These are phyloP conservation scores for Ophiognomonia clavigignenti-juglandacearum DNA, from an alignment of 2,329 filamentous ascomycete genomes.

Conservation along the genomic window DNA sequence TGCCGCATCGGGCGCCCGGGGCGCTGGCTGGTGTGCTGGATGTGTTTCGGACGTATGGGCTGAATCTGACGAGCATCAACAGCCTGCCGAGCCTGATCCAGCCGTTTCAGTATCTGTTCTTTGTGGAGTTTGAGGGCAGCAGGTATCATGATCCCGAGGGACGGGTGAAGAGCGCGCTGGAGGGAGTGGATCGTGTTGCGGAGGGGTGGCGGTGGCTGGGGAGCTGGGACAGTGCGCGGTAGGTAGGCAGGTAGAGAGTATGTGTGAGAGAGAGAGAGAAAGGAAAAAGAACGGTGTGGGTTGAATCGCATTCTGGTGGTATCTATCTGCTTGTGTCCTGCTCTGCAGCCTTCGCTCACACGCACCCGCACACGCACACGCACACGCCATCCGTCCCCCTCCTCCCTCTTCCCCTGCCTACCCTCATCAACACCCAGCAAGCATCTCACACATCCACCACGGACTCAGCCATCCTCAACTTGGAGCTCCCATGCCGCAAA, in stretches of 20 bases:
- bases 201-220: slow-evolving; percentile 64
- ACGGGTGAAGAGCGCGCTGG: slow-evolving; percentile 56
- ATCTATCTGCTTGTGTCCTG: too few species aligned
- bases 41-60: slow-evolving; percentile 65
- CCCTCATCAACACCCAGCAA: neutral
- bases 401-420: neutral
- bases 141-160: slow-evolving; percentile 46
- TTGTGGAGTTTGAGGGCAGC: slow-evolving; percentile 80
- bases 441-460: neutral
- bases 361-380: too few species aligned
- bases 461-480: slow-evolving; percentile 1
- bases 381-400: neutral
- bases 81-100: slow-evolving; percentile 70
- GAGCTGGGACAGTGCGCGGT: slow-evolving; percentile 57
- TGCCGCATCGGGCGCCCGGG: slow-evolving; percentile 73
- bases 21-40: slow-evolving; percentile 75
- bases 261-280: slow-evolving; percentile 15
- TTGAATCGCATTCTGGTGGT: neutral
- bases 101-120: slow-evolving; percentile 91
- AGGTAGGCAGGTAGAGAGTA: too few species aligned
- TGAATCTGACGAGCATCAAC: slow-evolving; percentile 90
- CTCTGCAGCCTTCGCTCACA: too few species aligned
- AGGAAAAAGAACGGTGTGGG: neutral
- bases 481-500: slow-evolving; percentile 6
- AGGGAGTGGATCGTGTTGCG: slow-evolving; percentile 52